Base-by-base conservation (phyloP, 257 asterid species). In the Paulownia fortunei region DNA sequence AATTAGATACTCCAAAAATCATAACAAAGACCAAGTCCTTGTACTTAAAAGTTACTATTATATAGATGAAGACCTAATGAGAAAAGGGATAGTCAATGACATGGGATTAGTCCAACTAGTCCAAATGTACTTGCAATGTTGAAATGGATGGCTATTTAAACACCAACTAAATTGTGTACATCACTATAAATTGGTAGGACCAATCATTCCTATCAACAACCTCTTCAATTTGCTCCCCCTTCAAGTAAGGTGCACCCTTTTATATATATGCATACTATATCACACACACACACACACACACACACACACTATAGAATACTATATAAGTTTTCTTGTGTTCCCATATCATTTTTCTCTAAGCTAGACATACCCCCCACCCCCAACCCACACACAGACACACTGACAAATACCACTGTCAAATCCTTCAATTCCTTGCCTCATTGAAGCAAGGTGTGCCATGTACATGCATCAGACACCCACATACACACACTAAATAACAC, bases 151-250 rank as follows among this genome's bases (percentile, higher is more conserved):
- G 76, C 69, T 56, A 64, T 74, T 85, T 60, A 82, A 76, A 66
- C 83, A 73, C 87, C 85, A 85, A 82, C 86, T 76, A 83, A 62
- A 81, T 66, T 74, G 67, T 79, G 36, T 23, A 62, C 84, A 78
- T 81, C 87, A 81, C 70, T 69, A 77, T 79, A 73, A 86, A 83
- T 76, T 81, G 60, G 84, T 66, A 68, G 86, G 80, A 32, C 84
- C 85, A 60, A 59, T 83, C 81, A 47, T 70, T 78, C 76, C 79
- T 39, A 46, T 34, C 83, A 71, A 44, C 56, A 65, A 52, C 77
- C 54, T 75, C 78, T 81, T 79, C 73, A 72, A 49, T 56, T 64
- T 74, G n/a, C 61, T 47, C 78, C 44, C 13, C 56, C 34, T 67
- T n/a, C 49, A 51, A 26, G 52, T 73, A 32, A 61, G 77, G 6